phyloP scores from a whole-genome alignment of 1,284 basidiomycete genomes.

The Austroboletus olivaceoglutinosus region DNA sequence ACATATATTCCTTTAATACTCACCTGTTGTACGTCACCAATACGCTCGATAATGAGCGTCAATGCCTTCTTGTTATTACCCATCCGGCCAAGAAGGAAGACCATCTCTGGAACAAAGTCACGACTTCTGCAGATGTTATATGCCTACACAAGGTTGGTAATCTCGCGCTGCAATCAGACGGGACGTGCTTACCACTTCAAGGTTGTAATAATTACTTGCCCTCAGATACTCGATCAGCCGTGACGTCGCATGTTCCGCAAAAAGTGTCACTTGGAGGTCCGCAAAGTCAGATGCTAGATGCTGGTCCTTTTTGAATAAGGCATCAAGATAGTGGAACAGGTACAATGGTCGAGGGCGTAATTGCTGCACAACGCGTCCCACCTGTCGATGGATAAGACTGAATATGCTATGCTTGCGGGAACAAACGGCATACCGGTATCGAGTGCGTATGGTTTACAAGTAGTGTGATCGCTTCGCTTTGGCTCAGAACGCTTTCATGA shows the following conservation, averaged over 20 bases:
- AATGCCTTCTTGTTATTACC: conserved; percentile 96
- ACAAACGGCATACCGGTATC: conserved; percentile 70
- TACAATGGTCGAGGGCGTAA: conserved; percentile 76
- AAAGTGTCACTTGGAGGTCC: conserved; percentile 87
- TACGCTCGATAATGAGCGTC: conserved; percentile 91
- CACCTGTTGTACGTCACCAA: conserved; percentile 89
- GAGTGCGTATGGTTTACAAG: conserved; percentile 95
- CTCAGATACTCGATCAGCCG: conserved; percentile 90
- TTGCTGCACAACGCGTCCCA: conserved; percentile 85
- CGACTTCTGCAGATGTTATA: conserved; percentile 82
- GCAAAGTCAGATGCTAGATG: conserved; percentile 79
- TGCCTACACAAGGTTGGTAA: conserved; percentile 52
- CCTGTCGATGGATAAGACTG: conserved; percentile 44
- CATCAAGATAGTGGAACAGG: conserved; percentile 92
- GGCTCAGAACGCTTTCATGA: conserved; percentile 37
- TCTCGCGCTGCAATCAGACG: background rate
- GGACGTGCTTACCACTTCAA: conserved; percentile 64
- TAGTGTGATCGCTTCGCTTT: conserved; percentile 77
- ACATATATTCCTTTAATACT: conserved; percentile 18
- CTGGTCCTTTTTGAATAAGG: conserved; percentile 85
- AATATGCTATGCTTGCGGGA: background rate
- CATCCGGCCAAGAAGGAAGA: conserved; percentile 95
- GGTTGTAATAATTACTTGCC: conserved; percentile 87
- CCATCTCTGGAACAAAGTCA: conserved; percentile 94
- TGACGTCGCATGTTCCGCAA: conserved; percentile 81